These are phyloP conservation scores for Neurospora sp. DNA, from an alignment of 495 filamentous ascomycete species.

Conservation along the genomic window DNA sequence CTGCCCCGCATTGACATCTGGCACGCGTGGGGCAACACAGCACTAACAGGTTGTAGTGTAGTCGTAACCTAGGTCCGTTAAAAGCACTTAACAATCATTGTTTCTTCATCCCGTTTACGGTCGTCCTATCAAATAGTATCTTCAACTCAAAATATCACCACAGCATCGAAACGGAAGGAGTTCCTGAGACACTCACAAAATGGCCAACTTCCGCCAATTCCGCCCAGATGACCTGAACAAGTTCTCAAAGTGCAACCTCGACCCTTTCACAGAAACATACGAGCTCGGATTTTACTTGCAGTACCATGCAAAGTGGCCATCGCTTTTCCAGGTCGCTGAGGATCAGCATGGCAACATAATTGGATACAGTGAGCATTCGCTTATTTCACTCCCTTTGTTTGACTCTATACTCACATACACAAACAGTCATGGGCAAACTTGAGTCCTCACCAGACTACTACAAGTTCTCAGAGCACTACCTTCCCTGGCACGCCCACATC, in stretches of 20 bases:
- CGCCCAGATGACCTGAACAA: conserved; percentile 37
- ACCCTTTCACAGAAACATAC: conserved; percentile 93
- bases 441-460: conserved; percentile 72
- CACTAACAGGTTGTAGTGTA: background rate
- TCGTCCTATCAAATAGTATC: background rate
- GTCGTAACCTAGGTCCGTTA: background rate
- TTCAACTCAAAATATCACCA: background rate
- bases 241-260: conserved; percentile 80
- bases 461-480: conserved; percentile 68
- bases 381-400: background rate
- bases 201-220: conserved; percentile 40
- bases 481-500: conserved; percentile 96
- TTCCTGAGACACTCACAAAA: conserved; percentile 5
- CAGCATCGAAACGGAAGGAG: background rate
- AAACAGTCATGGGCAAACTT: conserved; percentile 84
- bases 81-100: background rate
- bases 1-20: background rate
- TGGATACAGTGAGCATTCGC: conserved; percentile 85
- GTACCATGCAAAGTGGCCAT: conserved; percentile 90
- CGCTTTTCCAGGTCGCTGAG: conserved; percentile 81
- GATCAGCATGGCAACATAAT: conserved; percentile 73
- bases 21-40: background rate
- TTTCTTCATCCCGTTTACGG: background rate
- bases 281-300: conserved; percentile 90
- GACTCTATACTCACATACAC: background rate